Percentiles rank a stretch among this genome's conserved stretches.
Evolutionary conservation across 148 eudicot species (phyloP).

Genomic region (Diospyros lotus): DNA sequence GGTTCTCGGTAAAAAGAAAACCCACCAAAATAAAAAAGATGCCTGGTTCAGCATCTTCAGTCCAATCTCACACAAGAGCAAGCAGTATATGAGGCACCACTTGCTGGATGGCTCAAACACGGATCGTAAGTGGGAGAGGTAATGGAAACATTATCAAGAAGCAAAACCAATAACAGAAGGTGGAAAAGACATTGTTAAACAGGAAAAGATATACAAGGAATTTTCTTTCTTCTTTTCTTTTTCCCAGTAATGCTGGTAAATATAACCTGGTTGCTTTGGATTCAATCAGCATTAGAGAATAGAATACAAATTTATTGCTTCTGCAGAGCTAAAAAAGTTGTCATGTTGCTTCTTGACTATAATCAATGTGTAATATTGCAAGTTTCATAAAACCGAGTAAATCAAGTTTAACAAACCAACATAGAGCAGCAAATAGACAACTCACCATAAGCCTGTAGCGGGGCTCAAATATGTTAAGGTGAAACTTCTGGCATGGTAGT

Average conservation of each 20-base stretch:
- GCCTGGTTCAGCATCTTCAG: not conserved
- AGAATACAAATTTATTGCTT: not conserved
- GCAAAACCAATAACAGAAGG: not conserved
- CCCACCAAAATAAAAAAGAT: not conserved
- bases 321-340: not conserved
- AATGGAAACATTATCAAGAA: not conserved
- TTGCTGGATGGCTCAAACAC: not conserved
- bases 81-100: not conserved
- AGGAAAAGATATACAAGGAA: not conserved
- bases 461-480: slow-evolving; percentile 95
- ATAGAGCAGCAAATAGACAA: slow-evolving; percentile 11
- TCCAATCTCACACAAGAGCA: not conserved
- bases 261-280: not conserved
- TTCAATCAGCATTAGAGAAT: slow-evolving; percentile 2
- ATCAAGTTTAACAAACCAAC: not conserved
- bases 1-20: not conserved
- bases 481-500: slow-evolving; percentile 82
- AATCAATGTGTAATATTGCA: not conserved
- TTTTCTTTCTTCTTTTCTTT: not conserved
- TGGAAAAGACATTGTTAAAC: not conserved
- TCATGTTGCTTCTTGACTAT: not conserved
- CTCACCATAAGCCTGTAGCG: slow-evolving; percentile 99
- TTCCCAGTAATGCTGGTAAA: not conserved
- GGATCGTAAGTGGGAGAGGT: not conserved
- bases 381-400: not conserved